Evolutionary conservation across 345 rosid genomes (phyloP).

Genomic region (Mangifera indica): DNA sequence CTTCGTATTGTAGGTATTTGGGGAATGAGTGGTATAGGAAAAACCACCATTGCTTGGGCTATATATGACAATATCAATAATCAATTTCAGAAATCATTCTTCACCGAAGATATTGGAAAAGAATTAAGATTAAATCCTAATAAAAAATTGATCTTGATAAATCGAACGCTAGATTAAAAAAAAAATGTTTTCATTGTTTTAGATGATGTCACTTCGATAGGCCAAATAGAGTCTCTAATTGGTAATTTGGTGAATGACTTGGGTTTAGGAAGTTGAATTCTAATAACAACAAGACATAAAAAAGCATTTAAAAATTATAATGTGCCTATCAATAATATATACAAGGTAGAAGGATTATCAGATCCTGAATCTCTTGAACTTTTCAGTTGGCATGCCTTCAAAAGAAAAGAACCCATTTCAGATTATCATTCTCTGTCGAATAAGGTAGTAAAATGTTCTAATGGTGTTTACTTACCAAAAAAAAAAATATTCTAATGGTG

Average conservation of each 20-base stretch:
- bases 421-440: not conserved
- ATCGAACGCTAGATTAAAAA: too few species aligned
- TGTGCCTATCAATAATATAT: not conserved
- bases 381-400: slow-evolving; percentile 20
- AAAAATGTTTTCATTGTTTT: slow-evolving; percentile 18
- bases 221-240: not conserved
- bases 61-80: slow-evolving; percentile 27
- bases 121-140: not conserved
- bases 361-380: slow-evolving; percentile 12
- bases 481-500: not conserved
- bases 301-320: not conserved
- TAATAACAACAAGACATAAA: slow-evolving; percentile 23
- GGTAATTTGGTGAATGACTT: not conserved
- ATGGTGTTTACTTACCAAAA: too few species aligned
- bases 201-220: slow-evolving; percentile 15
- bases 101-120: slow-evolving; percentile 41
- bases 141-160: not conserved
- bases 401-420: not conserved
- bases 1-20: slow-evolving; percentile 35
- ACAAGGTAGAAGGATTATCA: not conserved
- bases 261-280: slow-evolving; percentile 17
- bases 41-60: slow-evolving; percentile 40
- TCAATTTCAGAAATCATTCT: slow-evolving; percentile 35
- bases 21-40: slow-evolving; percentile 29
- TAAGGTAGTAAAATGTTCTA: not conserved